Evolutionary conservation across 352 stramenopile genomes (phyloP).

Genomic region (Saprolegnia diclina): DNA sequence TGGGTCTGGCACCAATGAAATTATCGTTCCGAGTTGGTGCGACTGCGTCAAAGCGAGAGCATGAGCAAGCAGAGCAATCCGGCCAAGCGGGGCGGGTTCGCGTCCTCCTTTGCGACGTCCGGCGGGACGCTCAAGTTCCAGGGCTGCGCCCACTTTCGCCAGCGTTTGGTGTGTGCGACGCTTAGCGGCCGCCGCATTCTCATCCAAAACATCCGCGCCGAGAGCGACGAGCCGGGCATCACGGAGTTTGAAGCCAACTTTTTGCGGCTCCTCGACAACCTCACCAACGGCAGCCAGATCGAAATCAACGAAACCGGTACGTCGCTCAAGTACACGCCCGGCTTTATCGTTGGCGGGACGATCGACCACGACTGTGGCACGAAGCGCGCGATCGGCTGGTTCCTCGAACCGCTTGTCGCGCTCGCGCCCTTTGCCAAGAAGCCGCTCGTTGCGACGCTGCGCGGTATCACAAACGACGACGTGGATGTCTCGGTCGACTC

Average conservation of each 20-base stretch:
- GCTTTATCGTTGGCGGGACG: slow-evolving; percentile 92
- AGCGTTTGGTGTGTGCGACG: slow-evolving; percentile 89
- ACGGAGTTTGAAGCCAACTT: slow-evolving; percentile 96
- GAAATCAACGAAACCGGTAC: slow-evolving; percentile 99
- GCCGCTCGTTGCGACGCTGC: slow-evolving; percentile 89
- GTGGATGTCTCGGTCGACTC: slow-evolving; percentile 90
- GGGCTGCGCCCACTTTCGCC: slow-evolving; percentile 90
- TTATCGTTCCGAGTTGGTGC: not conserved
- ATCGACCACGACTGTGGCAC: slow-evolving; percentile 94
- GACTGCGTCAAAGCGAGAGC: not conserved
- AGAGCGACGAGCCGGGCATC: slow-evolving; percentile 93
- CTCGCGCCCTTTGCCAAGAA: slow-evolving; percentile 97
- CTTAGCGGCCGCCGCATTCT: slow-evolving; percentile 90
- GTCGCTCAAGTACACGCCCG: slow-evolving; percentile 94
- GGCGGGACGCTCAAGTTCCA: slow-evolving; percentile 38
- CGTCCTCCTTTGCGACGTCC: slow-evolving; percentile 19
- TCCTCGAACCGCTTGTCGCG: slow-evolving; percentile 96
- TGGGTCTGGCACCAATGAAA: not conserved
- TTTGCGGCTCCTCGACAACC: slow-evolving; percentile 92
- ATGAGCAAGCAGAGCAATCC: slow-evolving; percentile 24
- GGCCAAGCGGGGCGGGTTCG: slow-evolving; percentile 7
- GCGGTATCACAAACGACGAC: slow-evolving; percentile 94
- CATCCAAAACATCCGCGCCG: slow-evolving; percentile 93
- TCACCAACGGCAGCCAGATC: slow-evolving; percentile 97
- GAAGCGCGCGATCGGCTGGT: slow-evolving; percentile 94